Conservation (phyloP, 768 basidiomycete species). For the Tulasnella sp. region DNA sequence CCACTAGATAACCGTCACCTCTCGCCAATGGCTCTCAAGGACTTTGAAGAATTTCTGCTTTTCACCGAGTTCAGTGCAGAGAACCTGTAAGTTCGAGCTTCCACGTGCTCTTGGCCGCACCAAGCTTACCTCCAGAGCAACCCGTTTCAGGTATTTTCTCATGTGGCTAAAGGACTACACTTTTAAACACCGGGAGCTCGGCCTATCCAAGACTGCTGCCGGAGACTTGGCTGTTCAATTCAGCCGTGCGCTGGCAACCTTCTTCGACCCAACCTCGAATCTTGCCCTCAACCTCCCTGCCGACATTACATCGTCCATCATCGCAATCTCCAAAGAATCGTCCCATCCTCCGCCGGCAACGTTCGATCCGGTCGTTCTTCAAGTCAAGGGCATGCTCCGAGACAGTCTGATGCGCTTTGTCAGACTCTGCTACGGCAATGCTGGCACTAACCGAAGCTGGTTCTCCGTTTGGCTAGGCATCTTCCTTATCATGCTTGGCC, state of each 20-base stretch:
- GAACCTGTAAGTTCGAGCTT: conserved; percentile 15
- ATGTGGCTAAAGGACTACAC: conserved; percentile 13
- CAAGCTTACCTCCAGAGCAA: background rate
- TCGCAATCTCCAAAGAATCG: background rate
- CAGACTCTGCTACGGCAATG: conserved; percentile 16
- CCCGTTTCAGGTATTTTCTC: conserved; percentile 9
- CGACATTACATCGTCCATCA: background rate
- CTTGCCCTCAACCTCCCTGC: conserved; percentile 9
- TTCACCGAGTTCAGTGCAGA: conserved; percentile 13
- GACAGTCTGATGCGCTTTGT: conserved; percentile 2
- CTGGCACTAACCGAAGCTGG: conserved; percentile 19
- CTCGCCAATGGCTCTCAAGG: conserved; percentile 15
- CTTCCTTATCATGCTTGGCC: conserved; percentile 16
- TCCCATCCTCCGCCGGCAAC: background rate
- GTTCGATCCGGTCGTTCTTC: background rate
- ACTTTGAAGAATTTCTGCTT: conserved; percentile 19
- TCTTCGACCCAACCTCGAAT: background rate
- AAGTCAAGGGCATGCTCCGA: background rate
- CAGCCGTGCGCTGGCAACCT: background rate
- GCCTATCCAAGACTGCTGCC: background rate
- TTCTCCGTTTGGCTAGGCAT: conserved; percentile 23
- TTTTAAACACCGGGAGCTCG: background rate
- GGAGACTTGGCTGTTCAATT: background rate
- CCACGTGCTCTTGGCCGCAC: background rate
- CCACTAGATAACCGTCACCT: conserved; percentile 9